Evolutionary conservation across 2,329 filamentous ascomycete species (phyloP), one percentile per base, ranked within the genome.

Genomic region (Fonsecaea erecta): DNA sequence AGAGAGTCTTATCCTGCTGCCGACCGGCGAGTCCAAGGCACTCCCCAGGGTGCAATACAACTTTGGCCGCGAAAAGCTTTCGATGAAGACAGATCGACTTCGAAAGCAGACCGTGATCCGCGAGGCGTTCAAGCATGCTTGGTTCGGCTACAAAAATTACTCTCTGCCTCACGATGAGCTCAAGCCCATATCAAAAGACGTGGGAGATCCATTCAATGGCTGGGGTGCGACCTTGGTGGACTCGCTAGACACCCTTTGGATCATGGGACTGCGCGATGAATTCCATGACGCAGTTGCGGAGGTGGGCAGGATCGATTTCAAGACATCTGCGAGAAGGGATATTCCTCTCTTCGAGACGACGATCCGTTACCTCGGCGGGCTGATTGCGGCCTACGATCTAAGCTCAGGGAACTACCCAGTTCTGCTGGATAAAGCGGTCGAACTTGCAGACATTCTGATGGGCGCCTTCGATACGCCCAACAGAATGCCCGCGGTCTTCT

Each of bases 311-410:
- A 94, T 97, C 64, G 92, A 97, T 77, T 97, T 97, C 72, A 95
- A 91, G 2, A 90, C 85, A 11, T 89, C 86, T 30, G 77, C 81
- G 14, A 82, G 88, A 55, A 75, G 78, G 40, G 86, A 90, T 54
- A 95, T 97, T 52, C 93, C 92, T n/a, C 84, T 96, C 7, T 97
- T 97, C 72, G 93, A 97, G 78, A 96, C 93, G 0, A 91, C 89
- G 11, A 97, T 98, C 74, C 87, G 94, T 58, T 97, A 97, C 73
- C 83, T 98, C 3, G 94, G 94, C 34, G 94, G 94, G 1, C 80
- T 98, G 51, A 74, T 97, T 48, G 88, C 88, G 43, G 93, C 93
- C 6, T 97, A 94, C 75, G 94, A 98, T 78, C 83, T 97, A 62
- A 93, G 90, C 59, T 90, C 86, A 18, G 87, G 85, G 6, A 67